Base-by-base conservation (phyloP, 345 rosid genomes). In the Viola odorata region DNA sequence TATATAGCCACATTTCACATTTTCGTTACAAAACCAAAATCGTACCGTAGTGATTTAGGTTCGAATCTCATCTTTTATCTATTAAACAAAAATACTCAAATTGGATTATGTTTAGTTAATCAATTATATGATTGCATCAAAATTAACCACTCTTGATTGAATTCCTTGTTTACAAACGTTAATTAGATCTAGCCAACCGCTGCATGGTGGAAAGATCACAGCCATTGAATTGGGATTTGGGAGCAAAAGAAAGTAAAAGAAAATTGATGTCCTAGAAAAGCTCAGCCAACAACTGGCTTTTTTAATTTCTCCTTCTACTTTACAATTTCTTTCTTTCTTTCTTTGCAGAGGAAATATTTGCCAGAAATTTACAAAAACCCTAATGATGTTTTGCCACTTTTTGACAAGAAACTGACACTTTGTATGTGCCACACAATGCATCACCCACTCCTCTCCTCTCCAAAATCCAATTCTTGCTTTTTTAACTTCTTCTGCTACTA, bases 351-450 rank as follows among this genome's bases (percentile, higher is more conserved):
- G 11, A n/a, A 41, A 44, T 58, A 7, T 58, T 58, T 58, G 7
- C 4, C 8, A 49, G 3, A 12, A 37, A n/a, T 37, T 15, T 5
- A 65, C 10, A 41, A 15, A 45, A 63, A 36, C 23, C 32, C 56
- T 45, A 59, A 63, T 69, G 81, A 62, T 64, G 32, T 57, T 68
- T 62, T 47, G 54, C 61, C 74, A 38, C 54, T 44, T 71, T 72
- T 62, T 45, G 72, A 49, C 73, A 62, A 67, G 32, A 23, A 74
- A 69, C 82, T 73, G 71, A 70, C 69, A 61, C 48, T 63, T 63
- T 12, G 4, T 16, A 11, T 6, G 5, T 14, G 4, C 13, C 44
- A 23, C 32, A 23, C 32, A 23, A 23, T 23, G 32, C 32, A 23
- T 23, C 32, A 23, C 32, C 32, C 32, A 0, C 32, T 23, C 32